A percentile compares a stretch with the other conserved stretches of the same genome.
phyloP scores from a whole-genome alignment of 2,329 filamentous ascomycete species.

The Pezicula carpinea region DNA sequence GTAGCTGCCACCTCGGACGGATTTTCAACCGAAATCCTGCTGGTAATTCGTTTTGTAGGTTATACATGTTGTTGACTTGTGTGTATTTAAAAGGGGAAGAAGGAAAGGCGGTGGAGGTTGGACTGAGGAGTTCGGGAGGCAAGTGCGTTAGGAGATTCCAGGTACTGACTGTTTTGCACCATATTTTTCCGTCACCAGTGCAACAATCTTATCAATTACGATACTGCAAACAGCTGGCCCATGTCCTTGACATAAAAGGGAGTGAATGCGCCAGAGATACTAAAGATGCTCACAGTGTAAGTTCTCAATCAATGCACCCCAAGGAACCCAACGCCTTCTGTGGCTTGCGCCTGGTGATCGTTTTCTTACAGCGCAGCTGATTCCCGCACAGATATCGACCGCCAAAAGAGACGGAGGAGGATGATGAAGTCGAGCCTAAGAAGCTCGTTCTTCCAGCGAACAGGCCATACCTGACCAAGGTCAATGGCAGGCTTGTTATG shows the following conservation, averaged over 20 bases:
- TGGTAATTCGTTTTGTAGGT: no score
- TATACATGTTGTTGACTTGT: no score
- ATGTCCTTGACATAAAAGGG: not conserved
- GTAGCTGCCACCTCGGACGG: no score
- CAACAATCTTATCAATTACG: no score
- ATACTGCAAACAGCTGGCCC: no score
- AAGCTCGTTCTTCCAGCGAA: constrained; percentile 16
- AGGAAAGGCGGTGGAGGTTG: no score
- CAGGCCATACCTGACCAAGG: constrained; percentile 23
- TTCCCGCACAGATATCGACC: not conserved
- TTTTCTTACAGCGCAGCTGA: not conserved
- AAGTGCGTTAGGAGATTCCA: no score
- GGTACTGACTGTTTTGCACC: no score
- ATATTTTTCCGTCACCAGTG: no score
- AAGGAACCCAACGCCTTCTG: not conserved
- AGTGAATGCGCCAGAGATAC: not conserved
- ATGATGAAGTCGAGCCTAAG: not conserved
- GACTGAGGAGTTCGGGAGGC: no score
- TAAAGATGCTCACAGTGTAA: constrained; percentile 16
- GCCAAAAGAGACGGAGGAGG: not conserved
- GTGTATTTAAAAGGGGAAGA: no score
- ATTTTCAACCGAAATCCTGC: no score
- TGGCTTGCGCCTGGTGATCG: not conserved
- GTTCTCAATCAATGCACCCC: not conserved
- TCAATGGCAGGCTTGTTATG: constrained; percentile 25